Conservation (phyloP, 73 alveolate species). For the Uronychia setigera region DNA sequence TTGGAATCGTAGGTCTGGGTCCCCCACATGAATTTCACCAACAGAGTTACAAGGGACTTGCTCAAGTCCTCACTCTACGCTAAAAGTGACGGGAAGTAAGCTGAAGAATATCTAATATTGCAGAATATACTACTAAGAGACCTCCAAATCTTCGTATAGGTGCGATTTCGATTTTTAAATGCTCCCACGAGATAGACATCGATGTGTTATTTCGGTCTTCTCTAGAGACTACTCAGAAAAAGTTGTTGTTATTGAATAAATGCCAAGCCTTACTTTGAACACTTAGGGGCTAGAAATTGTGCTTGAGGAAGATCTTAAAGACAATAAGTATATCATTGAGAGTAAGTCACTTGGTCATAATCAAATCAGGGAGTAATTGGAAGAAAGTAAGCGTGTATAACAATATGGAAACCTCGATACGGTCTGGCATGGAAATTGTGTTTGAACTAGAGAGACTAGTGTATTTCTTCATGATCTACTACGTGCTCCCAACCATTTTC, state of each 20-base stretch:
- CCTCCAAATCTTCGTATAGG: background rate
- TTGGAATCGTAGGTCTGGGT: background rate
- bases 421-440: background rate
- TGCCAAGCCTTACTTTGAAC: background rate
- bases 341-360: background rate
- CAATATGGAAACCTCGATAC: background rate
- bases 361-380: background rate
- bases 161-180: background rate
- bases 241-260: background rate
- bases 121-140: background rate
- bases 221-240: background rate
- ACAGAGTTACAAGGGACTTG: background rate
- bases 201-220: background rate
- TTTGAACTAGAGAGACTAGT: background rate
- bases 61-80: background rate
- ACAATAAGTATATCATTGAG: background rate
- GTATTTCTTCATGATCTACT: conserved; percentile 9
- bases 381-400: background rate
- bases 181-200: background rate
- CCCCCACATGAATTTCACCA: background rate
- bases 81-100: background rate
- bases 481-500: conserved; percentile 3
- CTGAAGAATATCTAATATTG: background rate
- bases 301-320: background rate
- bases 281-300: too few relatives aligned